These are phyloP conservation scores for Paramecium bursaria DNA, from an alignment of 73 alveolate species.

Conservation along the genomic window DNA sequence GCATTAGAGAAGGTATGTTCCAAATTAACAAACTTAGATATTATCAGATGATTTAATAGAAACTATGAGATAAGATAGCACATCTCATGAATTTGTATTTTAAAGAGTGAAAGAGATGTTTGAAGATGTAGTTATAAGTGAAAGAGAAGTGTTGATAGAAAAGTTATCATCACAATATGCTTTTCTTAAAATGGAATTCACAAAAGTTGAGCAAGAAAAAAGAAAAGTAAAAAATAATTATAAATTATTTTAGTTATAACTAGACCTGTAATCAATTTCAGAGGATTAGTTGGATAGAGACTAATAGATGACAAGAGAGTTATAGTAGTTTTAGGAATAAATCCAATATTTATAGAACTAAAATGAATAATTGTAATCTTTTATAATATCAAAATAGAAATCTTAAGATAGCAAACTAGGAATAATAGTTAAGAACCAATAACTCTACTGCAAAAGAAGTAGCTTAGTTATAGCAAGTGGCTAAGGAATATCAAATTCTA, in stretches of 20 bases:
- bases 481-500: conserved; percentile 35
- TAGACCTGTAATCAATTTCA: background rate
- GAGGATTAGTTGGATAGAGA: conserved; percentile 28
- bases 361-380: conserved; percentile 36
- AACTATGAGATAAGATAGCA: conserved; percentile 65
- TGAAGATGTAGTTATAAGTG: conserved; percentile 68
- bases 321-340: background rate
- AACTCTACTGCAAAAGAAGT: conserved; percentile 39
- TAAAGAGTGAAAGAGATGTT: conserved; percentile 61
- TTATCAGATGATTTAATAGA: conserved; percentile 63
- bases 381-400: background rate
- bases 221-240: conserved; percentile 52
- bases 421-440: background rate
- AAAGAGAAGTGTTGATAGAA: conserved; percentile 68
- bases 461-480: background rate
- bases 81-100: conserved; percentile 63
- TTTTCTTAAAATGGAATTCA: conserved; percentile 62
- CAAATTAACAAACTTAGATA: background rate
- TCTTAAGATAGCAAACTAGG: background rate
- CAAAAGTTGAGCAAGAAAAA: conserved; percentile 61
- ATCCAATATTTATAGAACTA: background rate
- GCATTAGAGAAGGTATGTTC: conserved; percentile 57
- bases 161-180: conserved; percentile 62
- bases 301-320: background rate
- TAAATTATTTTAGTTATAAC: background rate